Evolutionary conservation across 345 rosid genomes (phyloP).

Genomic region (Linum trigynum): DNA sequence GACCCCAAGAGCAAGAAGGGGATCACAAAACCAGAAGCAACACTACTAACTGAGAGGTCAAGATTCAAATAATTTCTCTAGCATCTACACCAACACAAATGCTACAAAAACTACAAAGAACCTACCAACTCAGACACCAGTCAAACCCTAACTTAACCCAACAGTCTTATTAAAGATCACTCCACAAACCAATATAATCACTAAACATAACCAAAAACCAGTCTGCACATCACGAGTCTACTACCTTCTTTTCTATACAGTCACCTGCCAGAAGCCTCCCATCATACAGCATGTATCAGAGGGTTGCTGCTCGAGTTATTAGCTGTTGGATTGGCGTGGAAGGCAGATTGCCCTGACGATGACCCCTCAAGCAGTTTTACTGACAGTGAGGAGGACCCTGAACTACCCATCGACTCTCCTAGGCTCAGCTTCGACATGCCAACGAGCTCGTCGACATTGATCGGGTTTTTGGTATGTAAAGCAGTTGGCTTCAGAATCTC

Average conservation of each 20-base stretch:
- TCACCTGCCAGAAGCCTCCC: constrained; percentile 15
- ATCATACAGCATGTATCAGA: constrained; percentile 23
- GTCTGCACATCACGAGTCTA: constrained; percentile 24
- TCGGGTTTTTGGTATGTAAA: constrained; percentile 24
- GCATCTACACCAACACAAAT: constrained; percentile 9
- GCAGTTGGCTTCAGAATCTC: constrained; percentile 29
- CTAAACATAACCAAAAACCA: constrained; percentile 18
- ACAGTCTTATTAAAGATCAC: constrained; percentile 20
- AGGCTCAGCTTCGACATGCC: constrained; percentile 28
- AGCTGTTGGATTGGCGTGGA: constrained; percentile 20
- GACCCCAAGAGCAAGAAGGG: neutral
- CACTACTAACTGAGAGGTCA: constrained; percentile 5
- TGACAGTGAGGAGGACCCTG: constrained; percentile 24
- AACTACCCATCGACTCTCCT: constrained; percentile 17
- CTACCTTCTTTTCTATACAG: constrained; percentile 20
- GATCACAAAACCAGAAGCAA: neutral
- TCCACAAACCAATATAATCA: constrained; percentile 25
- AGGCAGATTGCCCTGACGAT: constrained; percentile 24
- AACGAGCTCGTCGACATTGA: constrained; percentile 25
- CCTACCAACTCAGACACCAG: constrained; percentile 6
- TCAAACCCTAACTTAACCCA: constrained; percentile 3
- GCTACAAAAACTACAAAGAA: constrained; percentile 19
- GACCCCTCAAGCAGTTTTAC: constrained; percentile 20
- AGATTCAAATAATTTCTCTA: constrained; percentile 31
- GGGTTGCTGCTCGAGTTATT: constrained; percentile 15